phyloP scores from a whole-genome alignment of 768 basidiomycete genomes.

The Tylopilus plumbeoviolaceoides region DNA sequence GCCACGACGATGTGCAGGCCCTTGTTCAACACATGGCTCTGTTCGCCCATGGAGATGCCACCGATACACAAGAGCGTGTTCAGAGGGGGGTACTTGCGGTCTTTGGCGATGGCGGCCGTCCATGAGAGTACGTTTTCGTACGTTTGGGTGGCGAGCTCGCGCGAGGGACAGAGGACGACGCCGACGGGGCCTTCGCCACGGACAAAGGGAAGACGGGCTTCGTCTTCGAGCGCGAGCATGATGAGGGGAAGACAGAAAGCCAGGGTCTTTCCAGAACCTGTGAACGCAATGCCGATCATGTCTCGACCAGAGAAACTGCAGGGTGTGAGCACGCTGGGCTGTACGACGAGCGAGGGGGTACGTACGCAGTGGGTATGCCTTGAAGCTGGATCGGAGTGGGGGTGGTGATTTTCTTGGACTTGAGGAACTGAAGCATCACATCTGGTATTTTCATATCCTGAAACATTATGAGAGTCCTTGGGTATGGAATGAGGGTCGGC shows the following conservation, averaged over 20 bases:
- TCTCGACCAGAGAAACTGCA: conserved; percentile 89
- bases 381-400: conserved; percentile 98
- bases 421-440: conserved; percentile 76
- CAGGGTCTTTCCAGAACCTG: conserved; percentile 98
- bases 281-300: conserved; percentile 98
- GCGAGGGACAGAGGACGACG: conserved; percentile 92
- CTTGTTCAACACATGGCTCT: conserved; percentile 83
- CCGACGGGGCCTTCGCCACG: conserved; percentile 98
- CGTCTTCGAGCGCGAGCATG: conserved; percentile 95
- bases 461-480: conserved; percentile 11
- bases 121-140: conserved; percentile 91
- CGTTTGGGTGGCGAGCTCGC: conserved; percentile 95
- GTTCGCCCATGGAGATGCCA: conserved; percentile 98
- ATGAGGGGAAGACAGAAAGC: conserved; percentile 97
- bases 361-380: conserved; percentile 93
- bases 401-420: conserved; percentile 74
- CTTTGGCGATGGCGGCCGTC: conserved; percentile 77
- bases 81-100: conserved; percentile 77
- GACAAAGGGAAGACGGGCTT: conserved; percentile 81
- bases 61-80: conserved; percentile 93
- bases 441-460: conserved; percentile 99
- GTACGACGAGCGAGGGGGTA: conserved; percentile 6
- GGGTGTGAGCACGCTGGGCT: conserved; percentile 5
- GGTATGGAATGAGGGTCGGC: neutral
- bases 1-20: conserved; percentile 96